phyloP scores from a whole-genome alignment of 2,329 filamentous ascomycete genomes.

The Paecilomyces fulvus region DNA sequence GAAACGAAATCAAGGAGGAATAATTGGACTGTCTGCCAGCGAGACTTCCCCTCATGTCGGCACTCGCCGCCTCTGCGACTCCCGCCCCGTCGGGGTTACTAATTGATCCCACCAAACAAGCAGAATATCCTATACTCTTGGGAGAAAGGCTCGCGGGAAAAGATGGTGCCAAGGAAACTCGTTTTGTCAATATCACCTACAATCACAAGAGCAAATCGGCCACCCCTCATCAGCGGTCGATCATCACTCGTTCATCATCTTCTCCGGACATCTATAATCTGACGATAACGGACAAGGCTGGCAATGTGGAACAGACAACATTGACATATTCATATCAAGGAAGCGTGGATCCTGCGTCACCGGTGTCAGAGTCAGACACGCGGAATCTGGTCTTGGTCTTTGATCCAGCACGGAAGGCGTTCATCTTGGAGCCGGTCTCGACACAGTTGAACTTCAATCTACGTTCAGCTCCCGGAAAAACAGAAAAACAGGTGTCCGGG shows the following conservation, averaged over 20 bases:
- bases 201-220: constrained; percentile 39
- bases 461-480: constrained; percentile 57
- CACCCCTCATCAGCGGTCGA: constrained; percentile 29
- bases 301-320: constrained; percentile 28
- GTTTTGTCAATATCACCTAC: constrained; percentile 36
- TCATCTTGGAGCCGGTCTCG: constrained; percentile 72
- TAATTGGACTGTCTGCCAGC: background rate
- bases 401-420: constrained; percentile 63
- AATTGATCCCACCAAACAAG: constrained; percentile 38
- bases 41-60: background rate
- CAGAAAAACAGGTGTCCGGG: constrained; percentile 56
- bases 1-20: background rate
- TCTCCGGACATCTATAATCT: constrained; percentile 32
- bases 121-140: constrained; percentile 39
- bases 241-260: constrained; percentile 24
- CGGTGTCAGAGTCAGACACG: constrained; percentile 18
- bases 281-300: constrained; percentile 33
- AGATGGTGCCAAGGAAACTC: constrained; percentile 10
- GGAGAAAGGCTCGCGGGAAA: constrained; percentile 33
- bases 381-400: constrained; percentile 56
- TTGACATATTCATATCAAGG: constrained; percentile 34
- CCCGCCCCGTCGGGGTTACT: constrained; percentile 20
- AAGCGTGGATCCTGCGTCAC: constrained; percentile 28
- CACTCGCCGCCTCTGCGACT: background rate
- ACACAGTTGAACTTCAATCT: constrained; percentile 86